Evolutionary conservation across 2,329 filamentous ascomycete species (phyloP), one percentile per base, ranked within the genome.

Genomic region (Apiospora kogelbergensis): DNA sequence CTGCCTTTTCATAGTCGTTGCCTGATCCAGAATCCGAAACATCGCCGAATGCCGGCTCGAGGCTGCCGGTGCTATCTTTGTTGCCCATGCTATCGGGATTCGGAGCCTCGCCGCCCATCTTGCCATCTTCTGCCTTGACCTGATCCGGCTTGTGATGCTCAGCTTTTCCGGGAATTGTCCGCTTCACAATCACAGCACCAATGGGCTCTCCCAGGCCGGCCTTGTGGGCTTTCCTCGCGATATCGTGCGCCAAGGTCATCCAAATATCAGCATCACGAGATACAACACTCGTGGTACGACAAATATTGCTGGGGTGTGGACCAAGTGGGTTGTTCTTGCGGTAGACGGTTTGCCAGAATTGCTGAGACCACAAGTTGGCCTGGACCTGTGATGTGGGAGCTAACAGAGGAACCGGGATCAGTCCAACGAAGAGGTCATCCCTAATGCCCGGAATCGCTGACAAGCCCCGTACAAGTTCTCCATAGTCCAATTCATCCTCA

Each of bases 261-360:
- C 88, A 95, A 68, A 87, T 80, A 4, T 86, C 85, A 1, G 89
- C 88, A 72, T 92, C 87, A 63, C 85, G 81, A 68, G 86, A 85
- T 67, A 97, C 88, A 70, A 93, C 90, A 15, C 90, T 87, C 46
- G 91, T 90, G 37, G 91, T 89, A 70, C 91, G 89, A 53, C 87
- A 84, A 68, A 95, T 89, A 77, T 92, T 88, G 75, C 90, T 89
- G 71, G 93, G 93, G 77, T 97, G 93, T 22, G 93, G 93, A 4
- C 93, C 93, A 70, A 95, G 92, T 2, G 93, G 93, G 76, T 96
- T 96, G 73, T 92, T 95, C 82, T 94, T 94, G 72, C 93, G 91
- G 81, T 96, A 97, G 65, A 95, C 89, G 1, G 91, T 92, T 15
- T 93, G 93, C 93, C 93, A 97, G 79, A 93, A 95, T 73, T 90